Evolutionary conservation across 495 filamentous ascomycete genomes (phyloP).

Genomic region (Amphirosellinia nigrospora): DNA sequence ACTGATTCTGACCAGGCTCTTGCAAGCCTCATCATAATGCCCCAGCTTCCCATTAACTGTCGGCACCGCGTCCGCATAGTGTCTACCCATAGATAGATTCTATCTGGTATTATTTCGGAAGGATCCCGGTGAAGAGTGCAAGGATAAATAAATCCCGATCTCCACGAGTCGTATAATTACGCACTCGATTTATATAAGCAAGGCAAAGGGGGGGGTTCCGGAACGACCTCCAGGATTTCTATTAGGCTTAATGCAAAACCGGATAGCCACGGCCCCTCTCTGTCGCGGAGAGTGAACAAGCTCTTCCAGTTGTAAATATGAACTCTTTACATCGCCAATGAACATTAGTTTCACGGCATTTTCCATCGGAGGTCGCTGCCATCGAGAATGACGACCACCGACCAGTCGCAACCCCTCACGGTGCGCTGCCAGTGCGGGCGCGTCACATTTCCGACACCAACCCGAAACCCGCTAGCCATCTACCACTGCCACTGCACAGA

Average conservation of each 20-base stretch:
- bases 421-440: conserved; percentile 60
- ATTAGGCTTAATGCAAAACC: neutral
- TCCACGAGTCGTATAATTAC: too few species aligned
- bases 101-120: too few species aligned
- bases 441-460: conserved; percentile 55
- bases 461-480: conserved; percentile 43
- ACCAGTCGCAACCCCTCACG: conserved; percentile 28
- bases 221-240: neutral
- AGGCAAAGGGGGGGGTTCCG: too few species aligned
- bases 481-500: conserved; percentile 68
- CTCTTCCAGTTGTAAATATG: neutral
- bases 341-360: neutral
- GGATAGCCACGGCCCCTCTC: neutral
- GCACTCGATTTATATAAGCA: too few species aligned
- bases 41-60: too few species aligned
- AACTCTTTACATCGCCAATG: neutral
- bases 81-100: too few species aligned
- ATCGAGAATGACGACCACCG: neutral
- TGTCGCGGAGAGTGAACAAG: neutral
- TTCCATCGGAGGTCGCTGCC: neutral
- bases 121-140: too few species aligned
- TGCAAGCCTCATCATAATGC: too few species aligned
- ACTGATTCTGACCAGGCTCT: too few species aligned
- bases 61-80: too few species aligned
- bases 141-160: too few species aligned